Evolutionary conservation across 805 yeast species (phyloP), one percentile per base, ranked within the genome.

Genomic region (Candida khao-thaluensis): DNA sequence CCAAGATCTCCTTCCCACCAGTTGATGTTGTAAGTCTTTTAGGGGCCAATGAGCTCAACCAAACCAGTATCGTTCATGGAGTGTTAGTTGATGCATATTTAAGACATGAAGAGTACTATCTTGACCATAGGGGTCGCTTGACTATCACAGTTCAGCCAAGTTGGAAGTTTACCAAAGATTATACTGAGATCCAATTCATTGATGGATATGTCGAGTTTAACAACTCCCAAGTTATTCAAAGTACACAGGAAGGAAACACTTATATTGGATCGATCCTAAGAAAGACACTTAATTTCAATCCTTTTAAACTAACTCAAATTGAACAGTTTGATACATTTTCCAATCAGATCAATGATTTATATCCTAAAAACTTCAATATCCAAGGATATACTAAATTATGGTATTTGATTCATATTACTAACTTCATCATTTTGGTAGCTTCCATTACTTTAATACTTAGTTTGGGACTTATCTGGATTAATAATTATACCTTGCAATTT

Each of bases 81-180:
- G 11, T 38, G 12, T 17, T 38, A 14, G 37, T 38, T 24, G 53
- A 49, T 25, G 37, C 48, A 17, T 59, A 58, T 38, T 18, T 52
- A 24, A 44, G 57, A 32, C 43, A 48, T 34, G 55, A 56, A 47
- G 39, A 43, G 2, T 24, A 29, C 4, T 58, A 57, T 39, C 17
- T 53, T 8, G 26, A 41, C 1, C 34, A 43, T 12, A 36, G 40
- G 5, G 41, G 42, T n/a, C 36, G 48, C 3, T 26, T 45, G 7
- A 53, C 60, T 7, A 51, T 59, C n/a, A 34, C 45, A 1, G 44
- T 50, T 7, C 41, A 38, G 11, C 64, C 63, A 1, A 29, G n/a
- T 2, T 24, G 53, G 14, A 38, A 29, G 20, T 20, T 43, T 17
- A 17, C 23, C 14, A 26, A 11, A 15, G 25, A 8, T 27, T 38